A percentile compares a stretch with the other conserved stretches of the same genome.
phyloP scores from a whole-genome alignment of 192 early-diverging fungal species.

The Dissophora ornata region DNA sequence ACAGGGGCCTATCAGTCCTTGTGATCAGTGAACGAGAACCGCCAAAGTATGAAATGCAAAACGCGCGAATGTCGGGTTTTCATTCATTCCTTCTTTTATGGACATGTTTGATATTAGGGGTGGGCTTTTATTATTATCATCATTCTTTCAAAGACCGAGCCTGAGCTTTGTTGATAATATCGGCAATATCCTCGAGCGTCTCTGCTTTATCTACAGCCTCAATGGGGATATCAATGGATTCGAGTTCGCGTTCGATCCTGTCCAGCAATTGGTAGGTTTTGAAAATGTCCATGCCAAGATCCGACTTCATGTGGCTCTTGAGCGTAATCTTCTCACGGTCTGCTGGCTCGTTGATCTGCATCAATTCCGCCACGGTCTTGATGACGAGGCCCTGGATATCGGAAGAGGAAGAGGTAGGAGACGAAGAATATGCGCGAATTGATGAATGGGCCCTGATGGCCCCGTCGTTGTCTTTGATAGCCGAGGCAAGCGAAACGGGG shows the following conservation, averaged over 20 bases:
- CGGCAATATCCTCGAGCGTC: constrained; percentile 23
- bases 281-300: constrained; percentile 33
- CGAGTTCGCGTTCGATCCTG: constrained; percentile 7
- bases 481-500: background rate
- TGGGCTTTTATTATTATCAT: too few species aligned
- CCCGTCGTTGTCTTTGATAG: background rate
- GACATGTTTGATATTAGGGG: too few species aligned
- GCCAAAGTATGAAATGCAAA: too few species aligned
- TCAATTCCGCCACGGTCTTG: constrained; percentile 6
- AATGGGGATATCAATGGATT: constrained; percentile 14
- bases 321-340: constrained; percentile 11
- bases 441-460: too few species aligned
- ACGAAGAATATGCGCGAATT: background rate
- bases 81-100: too few species aligned
- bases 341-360: constrained; percentile 10
- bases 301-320: constrained; percentile 2
- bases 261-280: constrained; percentile 31
- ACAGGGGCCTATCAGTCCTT: too few species aligned
- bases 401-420: background rate
- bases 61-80: too few species aligned
- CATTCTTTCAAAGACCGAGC: too few species aligned
- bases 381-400: constrained; percentile 23
- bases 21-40: too few species aligned
- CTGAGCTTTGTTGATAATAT: constrained; percentile 3
- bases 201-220: constrained; percentile 21